Evolutionary conservation across 1,284 basidiomycete species (phyloP), one percentile per base, ranked within the genome.

Genomic region (Melampsora larici-populina): DNA sequence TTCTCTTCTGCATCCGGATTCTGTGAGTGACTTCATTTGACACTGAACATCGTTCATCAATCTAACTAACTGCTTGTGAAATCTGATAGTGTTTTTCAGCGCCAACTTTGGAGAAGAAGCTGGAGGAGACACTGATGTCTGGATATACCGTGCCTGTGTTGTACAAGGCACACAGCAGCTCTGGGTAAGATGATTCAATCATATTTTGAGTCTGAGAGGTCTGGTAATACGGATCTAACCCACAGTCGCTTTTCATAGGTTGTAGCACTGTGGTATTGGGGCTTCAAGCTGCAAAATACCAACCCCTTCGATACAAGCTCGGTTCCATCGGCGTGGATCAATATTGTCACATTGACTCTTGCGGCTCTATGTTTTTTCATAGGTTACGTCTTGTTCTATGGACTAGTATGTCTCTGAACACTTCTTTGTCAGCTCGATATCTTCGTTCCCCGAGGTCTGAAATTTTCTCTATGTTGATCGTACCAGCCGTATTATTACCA

Each of bases 61-160:
- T n/a, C 36, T 2, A 17, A 33, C 24, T 36, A 43, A n/a, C 48
- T 29, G 26, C 13, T n/a, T 13, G 40, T 67, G 9, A 24, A 36
- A 51, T 2, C 21, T 24, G 24, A 24, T 33, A 77, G 67, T 90
- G 78, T 94, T 93, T 88, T 96, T 96, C 82, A 93, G 93, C 83
- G 88, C 94, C 80, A 96, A 96, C 85, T 96, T 95, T 84, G 93
- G 93, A 85, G 93, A 96, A 86, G 93, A 95, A 87, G 93, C 93
- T 46, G 92, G 93, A 82, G 92, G 93, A 70, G 92, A 92, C 0
- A 94, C 93, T 1, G 93, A 96, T 84, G 89, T 93, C 11, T 96
- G 93, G 93, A 91, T 90, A 62, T 84, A 92, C 79, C 89, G 93
- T 73, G 93, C 93, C 26, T 94, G 92, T 83, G 86, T 94, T 79